A percentile compares a stretch with the other conserved stretches of the same genome.
Conservation (phyloP, 78 protist genomes). For the Dictyostelium capitatum region DNA sequence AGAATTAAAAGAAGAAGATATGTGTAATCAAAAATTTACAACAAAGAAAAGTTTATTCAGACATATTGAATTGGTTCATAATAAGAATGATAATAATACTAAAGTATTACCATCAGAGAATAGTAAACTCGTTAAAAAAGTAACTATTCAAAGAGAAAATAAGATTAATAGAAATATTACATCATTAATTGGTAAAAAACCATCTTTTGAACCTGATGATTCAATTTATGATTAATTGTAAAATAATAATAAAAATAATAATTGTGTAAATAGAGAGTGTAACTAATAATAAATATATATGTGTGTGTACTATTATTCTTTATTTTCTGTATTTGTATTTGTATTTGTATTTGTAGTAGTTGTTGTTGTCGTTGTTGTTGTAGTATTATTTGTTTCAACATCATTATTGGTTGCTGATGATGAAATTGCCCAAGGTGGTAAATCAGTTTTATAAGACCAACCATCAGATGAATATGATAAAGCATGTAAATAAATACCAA, state of each 20-base stretch:
- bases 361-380: neutral
- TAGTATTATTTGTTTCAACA: neutral
- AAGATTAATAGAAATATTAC: neutral
- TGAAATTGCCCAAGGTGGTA: conserved; percentile 64
- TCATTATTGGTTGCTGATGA: neutral
- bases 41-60: neutral
- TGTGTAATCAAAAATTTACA: conserved; percentile 16
- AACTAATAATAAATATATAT: too few relatives aligned
- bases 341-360: neutral
- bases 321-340: too few relatives aligned
- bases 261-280: too few relatives aligned
- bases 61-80: conserved; percentile 33
- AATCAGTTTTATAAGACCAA: conserved; percentile 72
- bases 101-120: conserved; percentile 16
- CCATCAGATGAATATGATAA: conserved; percentile 11
- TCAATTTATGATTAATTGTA: conserved; percentile 4
- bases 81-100: neutral
- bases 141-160: neutral
- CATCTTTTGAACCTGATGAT: conserved; percentile 6
- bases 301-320: too few relatives aligned
- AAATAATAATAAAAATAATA: too few relatives aligned
- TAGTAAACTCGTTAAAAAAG: neutral
- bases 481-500: conserved; percentile 81
- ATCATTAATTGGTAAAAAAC: neutral
- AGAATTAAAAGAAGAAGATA: neutral